These are phyloP conservation scores for Dipodascus albidus DNA, from an alignment of 805 yeast genomes.

Conservation along the genomic window DNA sequence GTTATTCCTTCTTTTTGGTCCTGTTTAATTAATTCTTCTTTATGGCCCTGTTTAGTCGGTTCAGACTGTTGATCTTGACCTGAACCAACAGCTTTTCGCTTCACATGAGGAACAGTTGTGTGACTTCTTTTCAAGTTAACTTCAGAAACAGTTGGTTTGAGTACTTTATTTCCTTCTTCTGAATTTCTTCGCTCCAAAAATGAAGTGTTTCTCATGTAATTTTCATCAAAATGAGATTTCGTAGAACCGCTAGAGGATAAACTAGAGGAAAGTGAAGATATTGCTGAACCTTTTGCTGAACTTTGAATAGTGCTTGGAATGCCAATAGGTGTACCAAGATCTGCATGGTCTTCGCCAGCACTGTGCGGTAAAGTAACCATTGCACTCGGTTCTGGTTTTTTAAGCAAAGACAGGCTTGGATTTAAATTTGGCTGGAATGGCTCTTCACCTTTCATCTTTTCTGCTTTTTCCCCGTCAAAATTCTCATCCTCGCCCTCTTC, in stretches of 20 bases:
- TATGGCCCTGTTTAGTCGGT: background rate
- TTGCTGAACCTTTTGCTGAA: background rate
- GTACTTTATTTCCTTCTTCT: background rate
- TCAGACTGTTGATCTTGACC: background rate
- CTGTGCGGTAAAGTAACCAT: background rate
- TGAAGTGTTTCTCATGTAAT: background rate
- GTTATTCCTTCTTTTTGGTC: too few species aligned
- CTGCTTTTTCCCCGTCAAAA: background rate
- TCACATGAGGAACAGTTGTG: background rate
- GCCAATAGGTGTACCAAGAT: background rate
- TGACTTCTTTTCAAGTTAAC: background rate
- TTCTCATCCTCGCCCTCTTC: background rate
- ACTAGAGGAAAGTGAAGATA: background rate
- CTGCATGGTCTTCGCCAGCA: background rate
- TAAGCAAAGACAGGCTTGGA: background rate
- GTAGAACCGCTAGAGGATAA: background rate
- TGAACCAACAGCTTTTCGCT: slow-evolving; percentile 1
- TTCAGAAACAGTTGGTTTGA: background rate
- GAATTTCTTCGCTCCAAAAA: too few species aligned
- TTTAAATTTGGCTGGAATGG: background rate
- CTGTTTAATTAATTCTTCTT: background rate
- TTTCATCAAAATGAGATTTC: background rate
- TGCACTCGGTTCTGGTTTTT: background rate
- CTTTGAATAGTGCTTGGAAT: background rate
- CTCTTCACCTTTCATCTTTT: background rate